Evolutionary conservation across 179 eudicot species (phyloP), one percentile per base, ranked within the genome.

Genomic region (Beta macrorhiza): DNA sequence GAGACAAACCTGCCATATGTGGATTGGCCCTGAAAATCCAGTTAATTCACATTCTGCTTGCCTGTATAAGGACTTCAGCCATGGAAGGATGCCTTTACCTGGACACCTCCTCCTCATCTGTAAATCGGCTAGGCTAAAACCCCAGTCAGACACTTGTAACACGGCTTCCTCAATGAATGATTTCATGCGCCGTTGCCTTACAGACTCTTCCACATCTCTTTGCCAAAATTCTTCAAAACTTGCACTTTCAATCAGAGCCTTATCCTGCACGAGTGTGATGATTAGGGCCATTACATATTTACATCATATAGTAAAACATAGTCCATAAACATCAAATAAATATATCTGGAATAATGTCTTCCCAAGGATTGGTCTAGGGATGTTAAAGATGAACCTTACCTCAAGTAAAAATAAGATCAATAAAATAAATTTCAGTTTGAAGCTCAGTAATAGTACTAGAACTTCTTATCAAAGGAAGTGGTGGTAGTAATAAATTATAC

Each of bases 1-100:
- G 77, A 67, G 64, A 72, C 85, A 12, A 59, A 95, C 98, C 98
- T 95, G 98, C 98, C 98, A 95, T 80, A 93, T 82, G 90, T 92
- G 93, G 74, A 95, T 82, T 17, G 97, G 93, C 13, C 95, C 93
- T 0, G 87, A 84, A 85, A 87, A 95, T 74, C 97, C 98, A 13
- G 90, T 90, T 83, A 90, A 74, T 78, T 87, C 89, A 47, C 97
- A 90, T 81, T 92, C 92, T 3, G 90, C 89, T 76, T 82, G 89
- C 59, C 81, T 86, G 81, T 92, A 91, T 63, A 93, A 80, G 87
- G 92, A 90, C 73, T 86, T 90, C 32, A 93, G 88, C 97, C 94
- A 93, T 44, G 91, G 78, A 77, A 93, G 72, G 76, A 95, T 68
- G 81, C 98, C 93, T 85, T 88, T 88, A 25, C 92, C 85, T 2